Evolutionary conservation across 805 yeast genomes (phyloP), one percentile per base, ranked within the genome.

Genomic region (Cyberlindnera veronae): DNA sequence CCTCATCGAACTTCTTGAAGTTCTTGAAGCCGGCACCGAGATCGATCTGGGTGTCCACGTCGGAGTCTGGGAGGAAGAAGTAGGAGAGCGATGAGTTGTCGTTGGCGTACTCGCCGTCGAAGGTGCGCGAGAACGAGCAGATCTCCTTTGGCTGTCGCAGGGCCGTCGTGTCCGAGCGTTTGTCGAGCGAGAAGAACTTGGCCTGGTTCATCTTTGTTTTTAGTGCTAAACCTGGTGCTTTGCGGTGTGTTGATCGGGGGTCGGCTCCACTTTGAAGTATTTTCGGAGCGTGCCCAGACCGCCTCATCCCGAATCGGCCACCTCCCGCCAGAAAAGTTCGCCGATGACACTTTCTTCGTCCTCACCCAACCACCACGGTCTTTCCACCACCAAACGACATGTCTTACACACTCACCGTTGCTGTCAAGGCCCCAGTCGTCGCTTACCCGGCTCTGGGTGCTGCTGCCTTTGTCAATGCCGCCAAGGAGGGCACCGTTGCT

Each of bases 111-210:
- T 71, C 76, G 17, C 79, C 80, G 5, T 79, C 74, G n/a, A 63
- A 62, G 20, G 74, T 77, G 41, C 88, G 66, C 2, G 91, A 78
- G 57, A 69, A 91, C 4, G 76, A 60, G n/a, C 76, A 69, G 3
- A 91, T 50, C 61, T 93, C 96, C 49, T 81, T 83, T 3, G 99
- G 98, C 60, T 88, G 95, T 53, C 82, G 81, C 38, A 90, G 68
- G 2, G 87, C 77, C 0, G 91, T 79, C 9, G 81, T 73, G 22
- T 74, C 68, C 1, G 87, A 74, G 42, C 84, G 65, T 16, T 41
- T 38, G 28, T 44, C 39, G 30, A 50, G 22, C n/a, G 52, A 42
- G 21, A 50, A 32, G 28, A 42, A 38, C 38, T 46, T 48, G 19
- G 46, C 44, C 18, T 27, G 35, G 34, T 32, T 39, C 51, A 47